phyloP scores from a whole-genome alignment of 331 rosid species.

The Acacia concinna region DNA sequence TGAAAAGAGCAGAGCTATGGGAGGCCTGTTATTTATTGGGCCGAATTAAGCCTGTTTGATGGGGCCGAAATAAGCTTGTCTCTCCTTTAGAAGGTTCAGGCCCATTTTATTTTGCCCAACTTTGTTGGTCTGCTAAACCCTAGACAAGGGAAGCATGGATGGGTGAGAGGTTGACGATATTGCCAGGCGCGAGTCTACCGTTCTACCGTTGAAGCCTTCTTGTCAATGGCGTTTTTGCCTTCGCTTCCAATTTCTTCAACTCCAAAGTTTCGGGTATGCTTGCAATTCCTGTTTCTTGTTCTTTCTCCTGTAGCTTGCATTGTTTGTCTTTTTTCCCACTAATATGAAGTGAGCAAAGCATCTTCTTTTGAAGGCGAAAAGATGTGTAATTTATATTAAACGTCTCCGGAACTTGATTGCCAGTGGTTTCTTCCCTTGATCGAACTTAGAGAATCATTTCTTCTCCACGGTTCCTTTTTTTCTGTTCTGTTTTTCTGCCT shows the following conservation, averaged over 20 bases:
- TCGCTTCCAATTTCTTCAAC: conserved; percentile 47
- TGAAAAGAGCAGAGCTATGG: background rate
- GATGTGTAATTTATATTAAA: background rate
- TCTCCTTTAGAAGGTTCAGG: too few species aligned
- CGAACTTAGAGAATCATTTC: background rate
- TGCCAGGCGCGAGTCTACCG: background rate
- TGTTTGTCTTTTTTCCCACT: background rate
- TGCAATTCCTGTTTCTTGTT: background rate
- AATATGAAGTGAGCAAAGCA: background rate
- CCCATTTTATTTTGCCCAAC: background rate
- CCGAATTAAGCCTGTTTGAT: background rate
- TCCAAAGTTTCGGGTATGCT: conserved; percentile 47
- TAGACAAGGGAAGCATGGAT: background rate
- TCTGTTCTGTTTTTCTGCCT: background rate
- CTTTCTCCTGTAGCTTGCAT: too few species aligned
- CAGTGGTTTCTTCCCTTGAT: background rate
- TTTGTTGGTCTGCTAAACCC: background rate
- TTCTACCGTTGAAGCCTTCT: background rate
- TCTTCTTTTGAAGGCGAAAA: background rate
- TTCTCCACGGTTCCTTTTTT: too few species aligned
- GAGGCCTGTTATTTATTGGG: background rate
- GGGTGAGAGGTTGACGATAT: background rate
- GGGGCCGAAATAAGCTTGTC: background rate
- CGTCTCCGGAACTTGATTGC: background rate
- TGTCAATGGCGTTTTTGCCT: conserved; percentile 56